Percentiles rank a stretch among this genome's conserved stretches.
These are phyloP conservation scores for Microdochium trichocladiopsis DNA, from an alignment of 2,329 filamentous ascomycete species.

Conservation along the genomic window DNA sequence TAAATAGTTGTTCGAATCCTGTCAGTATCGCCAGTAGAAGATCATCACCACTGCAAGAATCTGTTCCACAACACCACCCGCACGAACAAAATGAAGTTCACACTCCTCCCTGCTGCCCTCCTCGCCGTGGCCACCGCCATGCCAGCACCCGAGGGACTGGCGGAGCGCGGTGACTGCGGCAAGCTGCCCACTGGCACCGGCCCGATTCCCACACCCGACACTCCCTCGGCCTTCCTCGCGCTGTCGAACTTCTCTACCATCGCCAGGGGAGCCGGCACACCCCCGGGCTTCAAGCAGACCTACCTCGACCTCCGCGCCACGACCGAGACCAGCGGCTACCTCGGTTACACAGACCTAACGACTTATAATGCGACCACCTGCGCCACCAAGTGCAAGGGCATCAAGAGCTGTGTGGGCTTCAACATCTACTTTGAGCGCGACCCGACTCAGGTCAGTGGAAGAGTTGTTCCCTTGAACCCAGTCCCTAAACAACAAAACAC, in stretches of 20 bases:
- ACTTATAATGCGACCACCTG: constrained; percentile 15
- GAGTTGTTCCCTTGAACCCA: background rate
- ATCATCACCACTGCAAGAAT: too few relatives aligned
- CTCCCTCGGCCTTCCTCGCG: background rate
- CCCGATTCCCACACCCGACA: background rate
- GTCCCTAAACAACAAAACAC: background rate
- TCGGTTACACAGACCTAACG: constrained; percentile 13
- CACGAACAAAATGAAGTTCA: background rate
- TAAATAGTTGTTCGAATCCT: too few relatives aligned
- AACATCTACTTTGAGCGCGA: constrained; percentile 22
- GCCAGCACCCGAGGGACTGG: background rate
- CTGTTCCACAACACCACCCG: too few relatives aligned
- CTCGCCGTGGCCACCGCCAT: background rate
- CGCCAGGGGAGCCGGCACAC: background rate
- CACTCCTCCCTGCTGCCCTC: background rate
- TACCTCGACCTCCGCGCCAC: background rate
- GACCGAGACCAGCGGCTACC: constrained; percentile 8
- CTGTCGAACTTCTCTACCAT: background rate
- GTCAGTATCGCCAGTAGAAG: too few relatives aligned
- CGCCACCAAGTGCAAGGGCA: constrained; percentile 12
- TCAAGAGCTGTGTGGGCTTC: constrained; percentile 14
- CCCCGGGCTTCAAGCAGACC: background rate
- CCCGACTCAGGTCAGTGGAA: constrained; percentile 4
- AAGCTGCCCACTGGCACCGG: background rate
- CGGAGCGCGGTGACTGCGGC: too few relatives aligned